Evolutionary conservation across 371 early-diverging fungal species (phyloP), one percentile per base, ranked within the genome.

Genomic region (Mortierella sp.): DNA sequence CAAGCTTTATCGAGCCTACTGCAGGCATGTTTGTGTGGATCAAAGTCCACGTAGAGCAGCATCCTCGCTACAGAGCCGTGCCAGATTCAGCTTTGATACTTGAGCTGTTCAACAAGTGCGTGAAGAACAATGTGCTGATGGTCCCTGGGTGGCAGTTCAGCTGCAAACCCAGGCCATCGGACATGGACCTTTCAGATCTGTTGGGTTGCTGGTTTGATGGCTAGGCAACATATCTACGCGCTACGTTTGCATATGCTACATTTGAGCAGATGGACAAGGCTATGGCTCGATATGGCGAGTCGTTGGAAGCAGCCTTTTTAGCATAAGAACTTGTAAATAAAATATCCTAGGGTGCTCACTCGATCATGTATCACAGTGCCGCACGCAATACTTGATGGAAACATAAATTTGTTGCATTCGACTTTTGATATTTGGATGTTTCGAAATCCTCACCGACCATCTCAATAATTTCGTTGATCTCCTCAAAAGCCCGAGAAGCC

Each of bases 1-100:
- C 91, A 8, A 91, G 90, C 63, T 94, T 91, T 89, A 84, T 79
- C 39, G 86, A 86, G 8, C 95, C 96, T 40, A 79, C 84, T n/a
- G 94, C 93, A 16, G 93, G 92, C 51, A 96, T 96, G 96, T 96
- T 96, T 81, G 85, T 94, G 8, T 96, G 96, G 96, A 77, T 96
- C 62, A 90, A 90, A 64, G 77, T 95, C 30, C 83, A 86, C 24
- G 84, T 84, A 24, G 81, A 84, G 20, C 67, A 89, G 35, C 88
- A 92, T 69, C 84, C 77, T 26, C 73, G 68, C 8, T 88, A 89
- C 65, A 90, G 90, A 10, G 59, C 55, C 1, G 75, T 78, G 20
- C 49, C 67, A 37, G 83, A 77, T 43, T 68, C 67, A n/a, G 69
- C 8, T 0, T 55, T 80, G 72, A 83, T 83, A 77, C 45, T 80